Conservation (phyloP, 2,329 filamentous ascomycete genomes). For the Aspergillaceae sp. region DNA sequence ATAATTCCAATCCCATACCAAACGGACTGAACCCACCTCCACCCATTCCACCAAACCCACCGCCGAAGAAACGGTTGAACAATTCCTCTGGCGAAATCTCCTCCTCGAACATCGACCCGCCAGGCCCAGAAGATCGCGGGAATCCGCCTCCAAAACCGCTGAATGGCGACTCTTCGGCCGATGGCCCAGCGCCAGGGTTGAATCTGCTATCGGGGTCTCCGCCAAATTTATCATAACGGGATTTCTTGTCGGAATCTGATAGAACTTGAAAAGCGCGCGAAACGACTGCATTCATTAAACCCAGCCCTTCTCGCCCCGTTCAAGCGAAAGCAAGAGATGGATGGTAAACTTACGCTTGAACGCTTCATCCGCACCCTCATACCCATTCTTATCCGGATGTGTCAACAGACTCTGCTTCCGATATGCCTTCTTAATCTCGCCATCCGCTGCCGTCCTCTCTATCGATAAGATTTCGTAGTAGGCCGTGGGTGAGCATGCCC, state of each 20-base stretch:
- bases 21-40: constrained; percentile 57
- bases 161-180: constrained; percentile 34
- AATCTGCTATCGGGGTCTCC: constrained; percentile 89
- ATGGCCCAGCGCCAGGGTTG: constrained; percentile 43
- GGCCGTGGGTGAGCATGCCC: constrained; percentile 70
- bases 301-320: not conserved
- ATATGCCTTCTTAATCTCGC: constrained; percentile 96
- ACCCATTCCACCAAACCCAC: constrained; percentile 42
- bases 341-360: constrained; percentile 64
- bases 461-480: constrained; percentile 93
- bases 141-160: constrained; percentile 46
- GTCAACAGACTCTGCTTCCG: constrained; percentile 88
- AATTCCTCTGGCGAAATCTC: constrained; percentile 95
- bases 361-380: constrained; percentile 89
- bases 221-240: constrained; percentile 79
- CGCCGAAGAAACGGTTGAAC: constrained; percentile 94
- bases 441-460: constrained; percentile 59
- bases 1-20: constrained; percentile 39
- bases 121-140: constrained; percentile 42
- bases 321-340: not conserved
- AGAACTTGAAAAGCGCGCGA: constrained; percentile 86
- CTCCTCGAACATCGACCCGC: constrained; percentile 65
- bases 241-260: constrained; percentile 86
- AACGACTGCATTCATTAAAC: constrained; percentile 52
- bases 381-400: constrained; percentile 97